Evolutionary conservation across 345 rosid genomes (phyloP), one percentile per base, ranked within the genome.

Genomic region (Ricinus communis): DNA sequence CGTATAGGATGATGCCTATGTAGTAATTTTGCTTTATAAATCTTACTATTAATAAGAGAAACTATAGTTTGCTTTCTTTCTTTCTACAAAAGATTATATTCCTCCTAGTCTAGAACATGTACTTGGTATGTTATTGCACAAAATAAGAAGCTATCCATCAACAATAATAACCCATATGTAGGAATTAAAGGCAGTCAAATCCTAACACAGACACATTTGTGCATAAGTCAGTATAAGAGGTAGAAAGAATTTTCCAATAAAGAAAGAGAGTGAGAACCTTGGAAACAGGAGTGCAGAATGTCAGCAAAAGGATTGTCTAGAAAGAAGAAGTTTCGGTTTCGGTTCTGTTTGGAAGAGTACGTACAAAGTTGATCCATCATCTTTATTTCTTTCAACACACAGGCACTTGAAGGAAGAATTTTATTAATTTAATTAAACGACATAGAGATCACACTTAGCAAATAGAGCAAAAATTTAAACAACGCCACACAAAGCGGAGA

Each of bases 251-350:
- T 2, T 2, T 2, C 4, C 6, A 58, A 53, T 24, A 33, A 50
- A 36, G 55, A n/a, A 65, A 21, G 70, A 9, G n/a, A n/a, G n/a
- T n/a, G n/a, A 41, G 81, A 80, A 68, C 63, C 50, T 76, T 70
- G 87, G 84, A 71, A 86, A 82, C 89, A 86, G 5, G 66, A 76
- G 69, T 76, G 89, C 86, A 78, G 79, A 83, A 83, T 83, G 87
- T 83, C 87, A 86, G 84, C 85, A 65, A 82, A 80, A 68, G 75
- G 81, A 72, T 70, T 82, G 84, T 72, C 81, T 71, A n/a, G 73
- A 73, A 70, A 73, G 62, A 74, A 77, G 58, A 71, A 73, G 82
- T 58, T 70, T 72, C 49, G 33, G 57, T 57, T 65, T 47, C 47
- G 47, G 80, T 58, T 53, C 21, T 45, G 8, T 41, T 55, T 22